Evolutionary conservation across 768 basidiomycete species (phyloP).

Genomic region (Tylopilus sp.): DNA sequence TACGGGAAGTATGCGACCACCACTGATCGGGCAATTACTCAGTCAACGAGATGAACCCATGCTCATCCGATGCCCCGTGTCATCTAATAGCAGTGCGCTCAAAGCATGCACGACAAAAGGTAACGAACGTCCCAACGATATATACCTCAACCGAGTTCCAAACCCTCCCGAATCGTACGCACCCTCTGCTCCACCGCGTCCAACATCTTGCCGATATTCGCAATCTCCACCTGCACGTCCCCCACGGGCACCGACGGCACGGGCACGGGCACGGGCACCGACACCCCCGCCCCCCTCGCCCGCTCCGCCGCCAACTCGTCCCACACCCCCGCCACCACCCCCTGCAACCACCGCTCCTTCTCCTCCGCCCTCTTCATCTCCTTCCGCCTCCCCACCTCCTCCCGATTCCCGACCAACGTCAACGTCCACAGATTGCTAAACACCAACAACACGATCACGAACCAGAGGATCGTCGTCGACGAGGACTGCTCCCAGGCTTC

Average conservation of each 20-base stretch:
- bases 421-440: conserved; percentile 76
- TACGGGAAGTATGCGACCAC: too few species aligned
- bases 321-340: conserved; percentile 67
- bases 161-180: conserved; percentile 41
- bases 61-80: too few species aligned
- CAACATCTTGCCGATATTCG: conserved; percentile 46
- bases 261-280: conserved; percentile 13
- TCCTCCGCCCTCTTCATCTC: conserved; percentile 56
- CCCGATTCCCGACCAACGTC: conserved; percentile 45
- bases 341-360: conserved; percentile 72
- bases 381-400: conserved; percentile 44
- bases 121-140: neutral
- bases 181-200: conserved; percentile 59
- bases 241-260: conserved; percentile 18
- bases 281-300: conserved; percentile 17
- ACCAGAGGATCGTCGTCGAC: conserved; percentile 66
- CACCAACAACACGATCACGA: conserved; percentile 69
- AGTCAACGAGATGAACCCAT: too few species aligned
- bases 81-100: too few species aligned
- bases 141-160: conserved; percentile 31
- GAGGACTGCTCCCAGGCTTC: conserved; percentile 81
- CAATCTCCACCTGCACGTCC: conserved; percentile 47
- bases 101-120: too few species aligned
- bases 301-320: conserved; percentile 60
- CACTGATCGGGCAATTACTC: too few species aligned